Percentiles rank a stretch among this genome's conserved stretches.
Evolutionary conservation across 176 grass and related monocot genomes (phyloP).

Genomic region (Rhynchospora tenuis): DNA sequence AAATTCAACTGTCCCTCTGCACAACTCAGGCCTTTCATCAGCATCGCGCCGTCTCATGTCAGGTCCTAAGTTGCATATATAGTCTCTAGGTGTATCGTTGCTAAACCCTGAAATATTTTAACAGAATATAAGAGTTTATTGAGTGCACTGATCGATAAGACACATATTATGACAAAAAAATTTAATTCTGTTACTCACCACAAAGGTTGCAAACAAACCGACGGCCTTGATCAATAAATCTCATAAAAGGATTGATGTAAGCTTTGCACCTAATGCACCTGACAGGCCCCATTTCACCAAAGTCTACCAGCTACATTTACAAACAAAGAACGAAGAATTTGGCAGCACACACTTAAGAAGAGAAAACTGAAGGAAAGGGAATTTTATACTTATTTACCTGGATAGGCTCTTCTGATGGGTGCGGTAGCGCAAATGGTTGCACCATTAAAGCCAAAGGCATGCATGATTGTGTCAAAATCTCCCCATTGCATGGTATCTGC

Average conservation of each 20-base stretch:
- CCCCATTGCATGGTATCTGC: constrained; percentile 82
- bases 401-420: constrained; percentile 77
- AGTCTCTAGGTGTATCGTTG: constrained; percentile 95
- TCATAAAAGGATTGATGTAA: constrained; percentile 94
- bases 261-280: constrained; percentile 85
- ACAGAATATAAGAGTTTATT: neutral
- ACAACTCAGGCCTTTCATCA: constrained; percentile 94
- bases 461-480: constrained; percentile 67
- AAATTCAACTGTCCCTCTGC: constrained; percentile 97
- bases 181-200: constrained; percentile 31
- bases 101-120: constrained; percentile 48
- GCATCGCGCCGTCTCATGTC: constrained; percentile 95
- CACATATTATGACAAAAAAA: constrained; percentile 18
- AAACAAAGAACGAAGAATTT: constrained; percentile 19
- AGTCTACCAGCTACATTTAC: constrained; percentile 71
- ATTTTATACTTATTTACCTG: constrained; percentile 38
- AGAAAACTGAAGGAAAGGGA: neutral
- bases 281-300: constrained; percentile 84
- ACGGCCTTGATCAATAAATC: constrained; percentile 78
- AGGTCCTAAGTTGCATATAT: constrained; percentile 91
- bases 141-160: neutral
- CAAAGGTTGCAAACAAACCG: constrained; percentile 84
- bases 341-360: neutral
- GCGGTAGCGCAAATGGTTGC: constrained; percentile 73
- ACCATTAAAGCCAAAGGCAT: constrained; percentile 91